Evolutionary conservation across 805 yeast species (phyloP).

Genomic region (Maudiozyma barnettii): DNA sequence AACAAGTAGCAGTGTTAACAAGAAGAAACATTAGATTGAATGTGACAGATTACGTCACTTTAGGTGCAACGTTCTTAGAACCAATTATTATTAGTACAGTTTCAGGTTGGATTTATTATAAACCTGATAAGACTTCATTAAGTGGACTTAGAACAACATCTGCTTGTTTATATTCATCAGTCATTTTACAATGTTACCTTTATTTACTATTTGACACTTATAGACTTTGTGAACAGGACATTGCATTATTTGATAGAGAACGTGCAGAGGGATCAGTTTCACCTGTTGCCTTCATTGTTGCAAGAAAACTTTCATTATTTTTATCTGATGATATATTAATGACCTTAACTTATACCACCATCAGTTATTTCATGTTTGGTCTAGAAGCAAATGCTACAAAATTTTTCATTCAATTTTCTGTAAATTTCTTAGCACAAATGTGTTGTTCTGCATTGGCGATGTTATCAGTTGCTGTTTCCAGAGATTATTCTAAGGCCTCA

Average conservation of each 20-base stretch:
- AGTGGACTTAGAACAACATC: slow-evolving; percentile 56
- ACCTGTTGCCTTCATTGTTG: slow-evolving; percentile 54
- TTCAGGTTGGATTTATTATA: slow-evolving; percentile 71
- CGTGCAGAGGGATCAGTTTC: slow-evolving; percentile 60
- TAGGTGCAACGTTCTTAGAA: slow-evolving; percentile 35
- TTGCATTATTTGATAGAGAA: slow-evolving; percentile 55
- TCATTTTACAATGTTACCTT: slow-evolving; percentile 47
- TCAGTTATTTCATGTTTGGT: slow-evolving; percentile 74
- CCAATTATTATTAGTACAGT: slow-evolving; percentile 47
- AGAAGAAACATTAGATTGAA: slow-evolving; percentile 40
- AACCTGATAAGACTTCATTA: slow-evolving; percentile 33
- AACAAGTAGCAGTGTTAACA: slow-evolving; percentile 38
- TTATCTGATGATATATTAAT: slow-evolving; percentile 61
- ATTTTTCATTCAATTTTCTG: slow-evolving; percentile 57
- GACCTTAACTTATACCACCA: slow-evolving; percentile 46
- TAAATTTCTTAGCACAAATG: slow-evolving; percentile 46
- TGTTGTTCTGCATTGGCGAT: slow-evolving; percentile 25
- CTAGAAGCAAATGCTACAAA: slow-evolving; percentile 39
- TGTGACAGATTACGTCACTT: slow-evolving; percentile 42
- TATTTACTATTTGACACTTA: slow-evolving; percentile 50
- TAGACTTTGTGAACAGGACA: slow-evolving; percentile 45
- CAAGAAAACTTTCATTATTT: slow-evolving; percentile 57
- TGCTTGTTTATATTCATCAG: slow-evolving; percentile 43
- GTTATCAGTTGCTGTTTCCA: slow-evolving; percentile 41
- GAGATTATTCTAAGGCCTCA: slow-evolving; percentile 55